Conservation (phyloP, 1,139 yeast species). For the Suhomyces ambrosiae region DNA sequence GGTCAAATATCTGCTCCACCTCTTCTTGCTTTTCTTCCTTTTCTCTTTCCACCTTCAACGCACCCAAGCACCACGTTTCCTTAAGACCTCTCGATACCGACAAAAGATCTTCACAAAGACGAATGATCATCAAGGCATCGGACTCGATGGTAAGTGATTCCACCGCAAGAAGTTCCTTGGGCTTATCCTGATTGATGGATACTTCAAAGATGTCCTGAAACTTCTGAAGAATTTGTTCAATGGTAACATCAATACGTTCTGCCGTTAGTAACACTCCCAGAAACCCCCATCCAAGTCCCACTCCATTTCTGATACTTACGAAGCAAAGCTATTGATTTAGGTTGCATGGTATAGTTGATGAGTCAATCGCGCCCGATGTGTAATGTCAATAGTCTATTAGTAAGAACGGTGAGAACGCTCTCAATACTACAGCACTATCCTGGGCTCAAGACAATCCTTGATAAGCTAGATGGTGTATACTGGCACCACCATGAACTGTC, state of each 20-base stretch:
- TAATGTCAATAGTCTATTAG: too few species aligned
- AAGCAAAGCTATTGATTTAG: conserved; percentile 45
- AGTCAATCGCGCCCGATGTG: background rate
- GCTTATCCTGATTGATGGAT: conserved; percentile 45
- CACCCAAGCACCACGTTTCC: conserved; percentile 61
- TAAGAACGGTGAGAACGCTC: too few species aligned
- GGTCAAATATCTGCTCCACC: conserved; percentile 31
- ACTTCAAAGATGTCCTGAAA: conserved; percentile 50
- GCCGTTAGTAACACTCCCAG: conserved; percentile 20
- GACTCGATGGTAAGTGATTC: conserved; percentile 59
- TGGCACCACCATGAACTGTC: too few species aligned
- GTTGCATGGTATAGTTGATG: conserved; percentile 34
- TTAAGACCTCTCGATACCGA: conserved; percentile 50
- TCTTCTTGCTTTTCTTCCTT: conserved; percentile 25
- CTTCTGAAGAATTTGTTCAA: conserved; percentile 46
- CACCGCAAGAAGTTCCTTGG: conserved; percentile 53
- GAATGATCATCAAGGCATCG: conserved; percentile 51
- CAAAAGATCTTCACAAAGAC: conserved; percentile 56
- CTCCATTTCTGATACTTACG: too few species aligned
- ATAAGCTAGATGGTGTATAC: too few species aligned
- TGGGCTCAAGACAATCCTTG: too few species aligned
- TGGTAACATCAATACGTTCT: conserved; percentile 45
- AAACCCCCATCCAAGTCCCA: too few species aligned
- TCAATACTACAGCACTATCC: too few species aligned
- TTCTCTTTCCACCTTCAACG: conserved; percentile 38